Evolutionary conservation across 139 green algal species (phyloP).

Genomic region (Chlorella sp.): DNA sequence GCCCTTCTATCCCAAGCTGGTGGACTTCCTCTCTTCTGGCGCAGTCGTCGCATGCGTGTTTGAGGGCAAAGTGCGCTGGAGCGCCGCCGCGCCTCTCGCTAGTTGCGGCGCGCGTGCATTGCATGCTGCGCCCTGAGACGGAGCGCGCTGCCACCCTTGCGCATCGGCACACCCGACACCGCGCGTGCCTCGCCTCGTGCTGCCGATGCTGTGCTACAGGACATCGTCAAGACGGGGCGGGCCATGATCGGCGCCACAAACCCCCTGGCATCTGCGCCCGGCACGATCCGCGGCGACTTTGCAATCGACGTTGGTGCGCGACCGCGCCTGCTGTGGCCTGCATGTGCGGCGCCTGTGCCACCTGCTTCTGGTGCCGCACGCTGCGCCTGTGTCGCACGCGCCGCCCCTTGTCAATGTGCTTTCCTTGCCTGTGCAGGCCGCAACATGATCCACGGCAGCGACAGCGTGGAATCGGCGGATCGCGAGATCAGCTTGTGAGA

Average conservation of each 20-base stretch:
- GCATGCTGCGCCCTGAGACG: no score
- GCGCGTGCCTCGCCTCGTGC: no score
- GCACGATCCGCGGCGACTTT: slow-evolving; percentile 77
- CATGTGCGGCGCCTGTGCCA: neutral
- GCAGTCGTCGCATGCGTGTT: slow-evolving; percentile 64
- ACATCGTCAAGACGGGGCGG: slow-evolving; percentile 66
- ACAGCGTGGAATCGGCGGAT: slow-evolving; percentile 62
- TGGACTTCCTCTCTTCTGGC: slow-evolving; percentile 63
- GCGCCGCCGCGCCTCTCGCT: no score
- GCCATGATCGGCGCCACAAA: slow-evolving; percentile 86
- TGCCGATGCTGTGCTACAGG: no score
- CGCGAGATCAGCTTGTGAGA: slow-evolving; percentile 78
- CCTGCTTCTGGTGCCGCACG: neutral
- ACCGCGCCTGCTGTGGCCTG: neutral
- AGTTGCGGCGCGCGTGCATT: no score
- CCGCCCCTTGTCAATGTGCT: no score
- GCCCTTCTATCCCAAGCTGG: slow-evolving; percentile 68
- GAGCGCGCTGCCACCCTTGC: no score
- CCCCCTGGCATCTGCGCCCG: slow-evolving; percentile 68
- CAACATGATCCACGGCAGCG: slow-evolving; percentile 79
- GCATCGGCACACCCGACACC: no score
- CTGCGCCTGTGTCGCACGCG: slow-evolving; percentile 12
- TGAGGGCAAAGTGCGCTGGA: no score
- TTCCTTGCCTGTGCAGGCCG: no score
- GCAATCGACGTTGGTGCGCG: slow-evolving; percentile 47